These are phyloP conservation scores for Adansonia madagascariensis DNA, from an alignment of 441 rosid genomes.

Conservation along the genomic window DNA sequence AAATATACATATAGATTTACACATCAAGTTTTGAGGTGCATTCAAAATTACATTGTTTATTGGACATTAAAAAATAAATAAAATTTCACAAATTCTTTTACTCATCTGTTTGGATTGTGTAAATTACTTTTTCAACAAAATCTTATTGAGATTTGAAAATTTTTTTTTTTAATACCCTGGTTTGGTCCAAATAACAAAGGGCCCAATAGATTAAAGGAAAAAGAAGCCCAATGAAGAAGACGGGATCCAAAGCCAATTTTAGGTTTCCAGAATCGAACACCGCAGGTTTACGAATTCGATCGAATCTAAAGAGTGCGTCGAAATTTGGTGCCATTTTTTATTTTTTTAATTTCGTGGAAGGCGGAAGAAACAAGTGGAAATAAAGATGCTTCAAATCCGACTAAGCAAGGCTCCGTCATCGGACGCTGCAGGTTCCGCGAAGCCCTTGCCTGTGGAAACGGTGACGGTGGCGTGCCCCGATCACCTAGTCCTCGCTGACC, in stretches of 20 bases:
- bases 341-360: neutral
- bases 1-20: no score
- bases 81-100: no score
- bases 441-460: slow-evolving; percentile 62
- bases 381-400: slow-evolving; percentile 77
- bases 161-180: no score
- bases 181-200: neutral
- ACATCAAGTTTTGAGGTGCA: no score
- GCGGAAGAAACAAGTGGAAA: neutral
- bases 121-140: no score
- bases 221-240: neutral
- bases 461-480: slow-evolving; percentile 96
- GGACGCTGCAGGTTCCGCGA: slow-evolving; percentile 52
- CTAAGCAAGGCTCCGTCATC: slow-evolving; percentile 62
- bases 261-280: neutral
- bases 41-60: no score
- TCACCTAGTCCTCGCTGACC: slow-evolving; percentile 94
- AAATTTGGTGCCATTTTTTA: neutral
- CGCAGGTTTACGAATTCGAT: neutral
- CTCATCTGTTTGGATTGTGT: no score
- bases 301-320: neutral
- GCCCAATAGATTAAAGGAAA: neutral
- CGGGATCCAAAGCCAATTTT: neutral
- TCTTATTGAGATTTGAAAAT: neutral
- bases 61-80: no score